Evolutionary conservation across 2,329 filamentous ascomycete genomes (phyloP).

Genomic region (Colletotrichum neosansevieriae): DNA sequence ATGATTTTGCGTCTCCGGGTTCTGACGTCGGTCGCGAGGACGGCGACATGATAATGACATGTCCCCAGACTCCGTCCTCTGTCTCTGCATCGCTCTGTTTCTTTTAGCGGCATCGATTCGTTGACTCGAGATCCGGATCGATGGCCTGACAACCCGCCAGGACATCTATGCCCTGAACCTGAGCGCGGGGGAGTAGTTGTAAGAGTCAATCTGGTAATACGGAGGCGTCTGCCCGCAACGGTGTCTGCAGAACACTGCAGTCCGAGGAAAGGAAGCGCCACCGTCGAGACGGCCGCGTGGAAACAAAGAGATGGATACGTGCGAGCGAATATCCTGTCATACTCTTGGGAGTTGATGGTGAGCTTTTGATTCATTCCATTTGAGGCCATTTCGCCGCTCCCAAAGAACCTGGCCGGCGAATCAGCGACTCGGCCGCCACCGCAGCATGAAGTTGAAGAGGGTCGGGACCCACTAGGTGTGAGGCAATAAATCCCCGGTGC

Average conservation of each 20-base stretch:
- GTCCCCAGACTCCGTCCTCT: background rate
- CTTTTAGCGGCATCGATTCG: background rate
- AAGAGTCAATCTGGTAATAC: constrained; percentile 38
- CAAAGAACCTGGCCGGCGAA: constrained; percentile 24
- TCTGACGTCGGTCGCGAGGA: constrained; percentile 24
- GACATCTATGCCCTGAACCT: constrained; percentile 2
- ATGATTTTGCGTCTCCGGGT: constrained; percentile 27
- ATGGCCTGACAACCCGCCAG: constrained; percentile 16
- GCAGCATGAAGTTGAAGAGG: constrained; percentile 32
- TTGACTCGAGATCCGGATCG: constrained; percentile 1
- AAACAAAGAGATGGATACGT: constrained; percentile 23
- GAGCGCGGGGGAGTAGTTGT: constrained; percentile 8
- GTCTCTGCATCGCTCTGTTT: background rate
- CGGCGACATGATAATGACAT: constrained; percentile 15
- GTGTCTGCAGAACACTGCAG: constrained; percentile 21
- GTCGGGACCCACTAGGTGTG: constrained; percentile 27
- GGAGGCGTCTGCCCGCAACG: constrained; percentile 23
- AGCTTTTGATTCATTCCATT: constrained; percentile 20
- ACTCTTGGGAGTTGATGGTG: constrained; percentile 15
- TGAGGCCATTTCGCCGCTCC: constrained; percentile 31
- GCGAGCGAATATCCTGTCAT: background rate
- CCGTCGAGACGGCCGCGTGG: constrained; percentile 16
- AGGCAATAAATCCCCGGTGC: constrained; percentile 33
- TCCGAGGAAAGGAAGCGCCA: constrained; percentile 36
- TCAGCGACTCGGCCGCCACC: constrained; percentile 9